Conservation (phyloP, 140 eudicot species). For the Anethum foeniculum region DNA sequence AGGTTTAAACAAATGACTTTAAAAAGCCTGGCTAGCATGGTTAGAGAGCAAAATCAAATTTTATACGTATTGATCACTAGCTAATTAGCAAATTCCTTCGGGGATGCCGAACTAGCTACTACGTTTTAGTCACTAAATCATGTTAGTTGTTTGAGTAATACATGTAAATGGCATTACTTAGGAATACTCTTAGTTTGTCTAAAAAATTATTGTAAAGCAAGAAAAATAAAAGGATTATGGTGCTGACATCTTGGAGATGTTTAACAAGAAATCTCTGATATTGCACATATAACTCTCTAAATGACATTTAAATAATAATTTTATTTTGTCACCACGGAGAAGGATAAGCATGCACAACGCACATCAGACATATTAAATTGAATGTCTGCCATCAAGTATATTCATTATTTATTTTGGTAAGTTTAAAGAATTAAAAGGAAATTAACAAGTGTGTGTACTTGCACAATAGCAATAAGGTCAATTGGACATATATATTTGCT, state of each 20-base stretch:
- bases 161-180: not conserved
- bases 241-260: not conserved
- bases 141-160: not conserved
- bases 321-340: not conserved
- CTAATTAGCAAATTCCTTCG: not conserved
- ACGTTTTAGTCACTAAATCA: not conserved
- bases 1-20: not conserved
- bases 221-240: not conserved
- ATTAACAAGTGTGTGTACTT: not conserved
- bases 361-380: not conserved
- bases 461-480: not conserved
- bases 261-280: not conserved
- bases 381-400: conserved; percentile 11
- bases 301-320: not conserved
- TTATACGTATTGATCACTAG: too few species aligned
- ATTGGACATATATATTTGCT: conserved; percentile 1
- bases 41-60: too few species aligned
- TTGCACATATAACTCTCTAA: not conserved
- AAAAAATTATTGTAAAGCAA: not conserved
- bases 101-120: too few species aligned
- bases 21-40: too few species aligned
- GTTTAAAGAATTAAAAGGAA: not conserved
- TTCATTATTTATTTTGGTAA: not conserved
- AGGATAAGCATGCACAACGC: conserved; percentile 10
- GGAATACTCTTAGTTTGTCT: not conserved